These are phyloP conservation scores for Colletotrichum simmondsii DNA, from an alignment of 2,329 filamentous ascomycete genomes.

Conservation along the genomic window DNA sequence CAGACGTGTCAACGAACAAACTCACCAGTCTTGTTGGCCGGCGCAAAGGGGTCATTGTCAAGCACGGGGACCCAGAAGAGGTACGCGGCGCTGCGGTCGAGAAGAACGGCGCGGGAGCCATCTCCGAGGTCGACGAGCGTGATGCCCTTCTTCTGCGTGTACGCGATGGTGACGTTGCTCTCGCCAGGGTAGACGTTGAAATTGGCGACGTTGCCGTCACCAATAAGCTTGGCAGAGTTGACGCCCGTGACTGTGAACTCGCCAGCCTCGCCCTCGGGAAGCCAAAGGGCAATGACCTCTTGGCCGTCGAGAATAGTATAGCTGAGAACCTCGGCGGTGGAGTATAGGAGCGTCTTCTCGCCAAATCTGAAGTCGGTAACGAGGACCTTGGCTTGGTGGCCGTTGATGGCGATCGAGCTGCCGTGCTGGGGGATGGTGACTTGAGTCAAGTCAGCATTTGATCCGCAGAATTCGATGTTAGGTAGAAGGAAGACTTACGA, in stretches of 20 bases:
- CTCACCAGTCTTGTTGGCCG: slow-evolving; percentile 56
- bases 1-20: neutral
- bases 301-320: slow-evolving; percentile 59
- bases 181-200: slow-evolving; percentile 53
- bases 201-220: slow-evolving; percentile 50
- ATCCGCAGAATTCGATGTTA: fast-evolving
- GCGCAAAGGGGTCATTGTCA: slow-evolving; percentile 56
- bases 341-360: slow-evolving; percentile 61
- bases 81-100: slow-evolving; percentile 66
- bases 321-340: slow-evolving; percentile 65
- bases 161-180: slow-evolving; percentile 54
- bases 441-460: neutral
- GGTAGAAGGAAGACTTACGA: slow-evolving; percentile 30
- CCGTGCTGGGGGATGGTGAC: slow-evolving; percentile 64
- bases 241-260: slow-evolving; percentile 61
- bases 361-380: slow-evolving; percentile 70
- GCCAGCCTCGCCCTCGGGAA: slow-evolving; percentile 63
- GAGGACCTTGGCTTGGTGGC: slow-evolving; percentile 71
- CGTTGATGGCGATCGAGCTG: slow-evolving; percentile 62
- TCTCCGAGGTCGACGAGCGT: slow-evolving; percentile 58
- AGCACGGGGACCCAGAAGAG: slow-evolving; percentile 66
- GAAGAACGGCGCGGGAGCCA: slow-evolving; percentile 59
- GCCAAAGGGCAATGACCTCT: slow-evolving; percentile 62
- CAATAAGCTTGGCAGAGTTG: slow-evolving; percentile 41
- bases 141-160: slow-evolving; percentile 59